Percentiles rank a stretch among this genome's conserved stretches.
Evolutionary conservation across 352 stramenopile species (phyloP).

Genomic region (Globisporangium iwayamae): DNA sequence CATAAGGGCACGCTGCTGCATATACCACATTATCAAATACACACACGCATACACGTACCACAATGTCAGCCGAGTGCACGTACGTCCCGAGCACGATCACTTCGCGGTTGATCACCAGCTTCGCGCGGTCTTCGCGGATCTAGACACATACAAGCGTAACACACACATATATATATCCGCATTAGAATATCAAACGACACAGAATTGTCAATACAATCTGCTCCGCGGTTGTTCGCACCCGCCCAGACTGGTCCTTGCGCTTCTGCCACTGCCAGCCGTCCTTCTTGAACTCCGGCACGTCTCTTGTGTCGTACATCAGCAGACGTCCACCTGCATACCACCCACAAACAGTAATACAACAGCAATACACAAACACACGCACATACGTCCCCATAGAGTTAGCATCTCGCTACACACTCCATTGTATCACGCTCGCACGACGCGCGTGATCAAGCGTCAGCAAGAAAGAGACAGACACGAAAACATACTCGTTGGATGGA

Average conservation of each 20-base stretch:
- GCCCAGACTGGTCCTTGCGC: conserved; percentile 76
- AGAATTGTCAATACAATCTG: not conserved
- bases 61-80: conserved; percentile 73
- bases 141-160: conserved; percentile 8
- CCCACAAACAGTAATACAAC: not conserved
- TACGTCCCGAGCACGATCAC: conserved; percentile 80
- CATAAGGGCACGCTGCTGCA: not conserved
- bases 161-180: not conserved
- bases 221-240: conserved; percentile 21
- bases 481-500: conserved; percentile 55
- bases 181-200: not conserved
- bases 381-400: not conserved
- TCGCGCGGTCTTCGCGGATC: conserved; percentile 80
- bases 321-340: conserved; percentile 50
- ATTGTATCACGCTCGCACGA: not conserved
- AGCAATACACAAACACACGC: not conserved
- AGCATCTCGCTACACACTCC: not conserved
- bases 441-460: not conserved
- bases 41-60: conserved; percentile 26
- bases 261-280: conserved; percentile 86
- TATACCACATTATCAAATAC: not conserved
- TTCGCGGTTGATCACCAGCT: conserved; percentile 81
- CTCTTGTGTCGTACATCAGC: conserved; percentile 62
- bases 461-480: not conserved
- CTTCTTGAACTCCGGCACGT: conserved; percentile 78